Conservation (phyloP, 225 moss, liverwort and hornwort species). For the Anthoceros angustus region DNA sequence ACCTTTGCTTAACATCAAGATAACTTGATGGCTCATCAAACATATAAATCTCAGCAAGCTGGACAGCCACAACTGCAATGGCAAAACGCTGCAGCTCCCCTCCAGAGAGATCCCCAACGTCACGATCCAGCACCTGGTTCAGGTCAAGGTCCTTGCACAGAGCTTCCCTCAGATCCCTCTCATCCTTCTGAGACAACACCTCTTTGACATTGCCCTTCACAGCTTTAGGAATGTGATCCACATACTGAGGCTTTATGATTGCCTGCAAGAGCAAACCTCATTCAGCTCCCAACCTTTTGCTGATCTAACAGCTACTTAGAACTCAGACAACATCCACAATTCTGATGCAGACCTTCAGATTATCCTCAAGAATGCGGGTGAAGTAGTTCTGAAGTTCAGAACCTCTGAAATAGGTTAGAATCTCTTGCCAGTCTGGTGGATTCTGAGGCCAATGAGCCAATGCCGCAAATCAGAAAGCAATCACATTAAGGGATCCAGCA, state of each 20-base stretch:
- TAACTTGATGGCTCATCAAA: conserved; percentile 97
- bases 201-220: conserved; percentile 92
- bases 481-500: neutral
- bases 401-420: conserved; percentile 86
- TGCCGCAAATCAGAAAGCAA: neutral
- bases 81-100: conserved; percentile 95
- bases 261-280: conserved; percentile 29
- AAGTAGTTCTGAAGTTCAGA: conserved; percentile 96
- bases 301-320: neutral
- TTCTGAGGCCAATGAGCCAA: conserved; percentile 28
- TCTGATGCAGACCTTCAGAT: conserved; percentile 44
- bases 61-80: conserved; percentile 89
- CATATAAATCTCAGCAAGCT: conserved; percentile 94
- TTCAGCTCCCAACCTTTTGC: neutral
- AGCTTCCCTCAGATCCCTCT: conserved; percentile 66
- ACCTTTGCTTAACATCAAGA: conserved; percentile 87
- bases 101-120: conserved; percentile 91
- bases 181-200: conserved; percentile 82
- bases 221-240: conserved; percentile 91
- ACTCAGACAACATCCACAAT: neutral
- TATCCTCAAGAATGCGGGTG: conserved; percentile 87
- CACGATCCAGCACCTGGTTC: conserved; percentile 85
- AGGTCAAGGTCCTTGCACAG: conserved; percentile 82
- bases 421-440: conserved; percentile 96
- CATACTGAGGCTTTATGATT: conserved; percentile 89